phyloP scores from a whole-genome alignment of 352 stramenopile genomes.

The Phytophthora cryptogea region DNA sequence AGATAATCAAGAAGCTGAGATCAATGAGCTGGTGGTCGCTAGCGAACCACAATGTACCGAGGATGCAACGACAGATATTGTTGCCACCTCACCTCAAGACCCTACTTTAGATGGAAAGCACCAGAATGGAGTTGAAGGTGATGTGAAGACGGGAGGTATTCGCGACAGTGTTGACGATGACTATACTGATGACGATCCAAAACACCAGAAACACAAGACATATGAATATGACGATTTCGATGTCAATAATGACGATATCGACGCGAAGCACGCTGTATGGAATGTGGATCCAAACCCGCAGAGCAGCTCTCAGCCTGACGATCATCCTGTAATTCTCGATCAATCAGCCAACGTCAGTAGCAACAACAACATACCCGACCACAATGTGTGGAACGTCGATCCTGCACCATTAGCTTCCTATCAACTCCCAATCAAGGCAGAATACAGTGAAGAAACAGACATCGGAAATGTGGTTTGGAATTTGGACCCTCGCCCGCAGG shows the following conservation, averaged over 20 bases:
- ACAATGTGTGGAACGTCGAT: constrained; percentile 20
- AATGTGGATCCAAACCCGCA: constrained; percentile 22
- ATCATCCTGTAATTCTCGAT: background rate
- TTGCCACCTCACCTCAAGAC: background rate
- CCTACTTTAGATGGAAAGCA: background rate
- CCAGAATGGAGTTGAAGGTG: background rate
- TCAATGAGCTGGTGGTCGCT: background rate
- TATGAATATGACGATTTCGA: constrained; percentile 50
- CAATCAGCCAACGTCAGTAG: background rate
- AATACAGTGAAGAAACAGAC: background rate
- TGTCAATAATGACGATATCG: constrained; percentile 7
- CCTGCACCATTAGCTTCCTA: background rate
- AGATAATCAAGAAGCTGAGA: background rate
- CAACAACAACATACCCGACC: background rate
- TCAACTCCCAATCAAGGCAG: background rate
- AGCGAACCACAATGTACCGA: background rate
- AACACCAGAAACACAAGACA: constrained; percentile 10
- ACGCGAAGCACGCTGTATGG: constrained; percentile 9
- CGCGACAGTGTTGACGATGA: background rate
- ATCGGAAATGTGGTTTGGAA: constrained; percentile 19
- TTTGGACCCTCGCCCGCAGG: constrained; percentile 8
- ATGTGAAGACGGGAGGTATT: background rate
- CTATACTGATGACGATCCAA: background rate
- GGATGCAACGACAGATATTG: background rate
- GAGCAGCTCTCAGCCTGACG: background rate